Conservation (phyloP, 192 early-diverging fungal genomes). For the Chytriomyces confervae region DNA sequence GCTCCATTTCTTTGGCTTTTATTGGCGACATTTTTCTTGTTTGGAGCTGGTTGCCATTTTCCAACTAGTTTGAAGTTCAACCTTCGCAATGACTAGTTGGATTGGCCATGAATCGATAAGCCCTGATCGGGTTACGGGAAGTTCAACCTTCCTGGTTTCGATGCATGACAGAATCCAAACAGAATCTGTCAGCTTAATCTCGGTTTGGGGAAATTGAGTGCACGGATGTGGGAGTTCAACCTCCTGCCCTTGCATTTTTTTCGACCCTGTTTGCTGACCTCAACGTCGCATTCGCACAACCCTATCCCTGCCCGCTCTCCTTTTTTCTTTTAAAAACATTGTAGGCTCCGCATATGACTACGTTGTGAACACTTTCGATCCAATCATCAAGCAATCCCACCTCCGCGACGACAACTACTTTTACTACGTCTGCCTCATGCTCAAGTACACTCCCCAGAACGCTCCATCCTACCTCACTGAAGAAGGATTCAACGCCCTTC, state of each 20-base stretch:
- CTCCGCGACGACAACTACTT: constrained; percentile 83
- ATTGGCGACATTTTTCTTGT: background rate
- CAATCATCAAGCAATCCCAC: constrained; percentile 65
- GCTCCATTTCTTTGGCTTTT: background rate
- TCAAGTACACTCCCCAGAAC: constrained; percentile 69
- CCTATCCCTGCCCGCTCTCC: background rate
- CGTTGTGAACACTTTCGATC: constrained; percentile 82
- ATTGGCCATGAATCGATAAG: constrained; percentile 20
- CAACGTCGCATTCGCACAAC: constrained; percentile 32
- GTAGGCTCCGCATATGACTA: constrained; percentile 74
- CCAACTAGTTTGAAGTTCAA: constrained; percentile 17
- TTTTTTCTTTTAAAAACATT: background rate
- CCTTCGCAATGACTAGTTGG: constrained; percentile 33
- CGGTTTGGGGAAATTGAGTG: constrained; percentile 29
- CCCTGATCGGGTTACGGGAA: constrained; percentile 19
- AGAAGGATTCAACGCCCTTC: constrained; percentile 67
- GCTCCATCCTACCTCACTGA: constrained; percentile 80
- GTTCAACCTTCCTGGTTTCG: constrained; percentile 37
- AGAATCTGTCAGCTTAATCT: background rate
- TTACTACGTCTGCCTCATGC: constrained; percentile 77
- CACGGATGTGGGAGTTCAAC: constrained; percentile 39
- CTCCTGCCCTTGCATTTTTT: constrained; percentile 35
- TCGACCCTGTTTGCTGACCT: constrained; percentile 34
- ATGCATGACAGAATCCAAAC: constrained; percentile 17
- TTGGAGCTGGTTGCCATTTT: constrained; percentile 11